These are phyloP conservation scores for Termitomyces sp. DNA, from an alignment of 768 basidiomycete species.

Conservation along the genomic window DNA sequence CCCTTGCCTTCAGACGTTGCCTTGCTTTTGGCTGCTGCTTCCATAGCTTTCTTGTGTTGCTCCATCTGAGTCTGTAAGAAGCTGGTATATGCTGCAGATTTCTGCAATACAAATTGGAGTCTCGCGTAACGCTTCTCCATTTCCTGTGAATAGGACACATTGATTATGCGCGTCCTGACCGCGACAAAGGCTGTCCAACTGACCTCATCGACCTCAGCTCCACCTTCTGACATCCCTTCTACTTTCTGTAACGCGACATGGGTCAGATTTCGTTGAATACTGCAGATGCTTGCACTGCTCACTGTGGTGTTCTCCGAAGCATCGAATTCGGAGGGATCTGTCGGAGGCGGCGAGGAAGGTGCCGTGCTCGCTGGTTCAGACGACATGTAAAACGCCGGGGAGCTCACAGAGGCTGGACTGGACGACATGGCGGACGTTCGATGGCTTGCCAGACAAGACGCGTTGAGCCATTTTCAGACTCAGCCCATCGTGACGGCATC, in stretches of 20 bases:
- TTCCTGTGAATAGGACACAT: conserved; percentile 34
- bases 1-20: conserved; percentile 10
- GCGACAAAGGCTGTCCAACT: background rate
- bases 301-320: conserved; percentile 15
- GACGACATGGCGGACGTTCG: conserved; percentile 21
- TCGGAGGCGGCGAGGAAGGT: conserved; percentile 22
- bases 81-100: conserved; percentile 72
- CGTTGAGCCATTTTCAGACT: conserved; percentile 16
- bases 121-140: conserved; percentile 47
- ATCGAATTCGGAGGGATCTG: conserved; percentile 18
- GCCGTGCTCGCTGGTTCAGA: conserved; percentile 22
- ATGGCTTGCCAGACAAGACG: conserved; percentile 15
- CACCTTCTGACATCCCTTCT: conserved; percentile 8
- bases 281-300: background rate
- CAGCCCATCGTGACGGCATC: conserved; percentile 9
- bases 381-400: conserved; percentile 19
- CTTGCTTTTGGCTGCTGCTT: conserved; percentile 13
- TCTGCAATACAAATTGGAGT: conserved; percentile 69
- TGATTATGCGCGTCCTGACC: background rate
- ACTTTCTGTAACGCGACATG: background rate
- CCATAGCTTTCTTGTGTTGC: conserved; percentile 40
- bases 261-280: background rate
- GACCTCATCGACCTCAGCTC: conserved; percentile 15
- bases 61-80: conserved; percentile 78
- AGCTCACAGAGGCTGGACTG: conserved; percentile 19